Conservation (phyloP, 75 land plant species). For the Azolla pinnata region DNA sequence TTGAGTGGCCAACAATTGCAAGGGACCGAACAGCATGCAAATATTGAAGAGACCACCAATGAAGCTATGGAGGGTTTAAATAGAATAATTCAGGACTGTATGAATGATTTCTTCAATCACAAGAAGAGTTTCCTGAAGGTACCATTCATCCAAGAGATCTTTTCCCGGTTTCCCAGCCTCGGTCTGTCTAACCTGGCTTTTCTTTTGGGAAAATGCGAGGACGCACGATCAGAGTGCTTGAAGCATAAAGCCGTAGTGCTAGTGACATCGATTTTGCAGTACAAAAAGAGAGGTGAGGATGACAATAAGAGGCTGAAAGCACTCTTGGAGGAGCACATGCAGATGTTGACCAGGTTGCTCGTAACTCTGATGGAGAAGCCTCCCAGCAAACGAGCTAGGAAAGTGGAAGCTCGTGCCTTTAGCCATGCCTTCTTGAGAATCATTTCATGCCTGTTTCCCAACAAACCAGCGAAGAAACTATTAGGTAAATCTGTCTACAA, state of each 20-base stretch:
- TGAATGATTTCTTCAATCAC: constrained; percentile 46
- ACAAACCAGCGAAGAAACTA: constrained; percentile 19
- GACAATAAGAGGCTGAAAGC: constrained; percentile 11
- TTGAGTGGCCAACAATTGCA: constrained; percentile 27
- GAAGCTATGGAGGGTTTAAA: no score
- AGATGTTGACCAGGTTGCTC: constrained; percentile 33
- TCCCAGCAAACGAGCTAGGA: constrained; percentile 37
- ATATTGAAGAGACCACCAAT: background rate
- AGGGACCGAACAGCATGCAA: background rate
- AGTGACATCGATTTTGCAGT: constrained; percentile 38
- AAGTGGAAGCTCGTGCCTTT: constrained; percentile 38
- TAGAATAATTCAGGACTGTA: no score
- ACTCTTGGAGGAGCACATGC: constrained; percentile 33
- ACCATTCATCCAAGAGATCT: constrained; percentile 51
- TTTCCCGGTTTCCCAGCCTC: constrained; percentile 54
- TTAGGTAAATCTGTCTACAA: constrained; percentile 7
- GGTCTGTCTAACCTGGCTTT: constrained; percentile 40
- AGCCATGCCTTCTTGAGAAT: constrained; percentile 34
- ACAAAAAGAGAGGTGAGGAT: constrained; percentile 20
- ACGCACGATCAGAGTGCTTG: constrained; percentile 48
- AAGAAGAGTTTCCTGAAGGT: constrained; percentile 52
- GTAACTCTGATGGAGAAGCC: constrained; percentile 34
- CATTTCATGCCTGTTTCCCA: constrained; percentile 28
- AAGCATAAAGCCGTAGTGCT: constrained; percentile 53
- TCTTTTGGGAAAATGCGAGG: constrained; percentile 47